Base-by-base conservation (phyloP, 2,329 filamentous ascomycete species). In the Pyrenophora seminiperda region DNA sequence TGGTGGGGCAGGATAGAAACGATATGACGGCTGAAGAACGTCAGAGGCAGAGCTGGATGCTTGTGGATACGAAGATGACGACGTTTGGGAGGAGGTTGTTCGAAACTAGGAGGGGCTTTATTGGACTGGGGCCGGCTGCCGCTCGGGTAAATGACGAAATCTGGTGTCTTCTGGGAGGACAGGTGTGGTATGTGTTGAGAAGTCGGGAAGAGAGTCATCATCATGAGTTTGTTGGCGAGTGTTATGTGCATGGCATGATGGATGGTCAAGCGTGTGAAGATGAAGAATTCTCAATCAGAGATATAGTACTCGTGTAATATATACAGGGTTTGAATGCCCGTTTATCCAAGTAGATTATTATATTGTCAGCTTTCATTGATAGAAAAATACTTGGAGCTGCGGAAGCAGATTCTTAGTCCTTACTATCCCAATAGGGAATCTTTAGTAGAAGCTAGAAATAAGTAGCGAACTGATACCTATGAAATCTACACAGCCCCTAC, bases 221-320 rank as follows among this genome's bases (percentile, higher is more conserved):
- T 3, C 33, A 34, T 15, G 22, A 38, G 14, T 41, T 51, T 14
- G 30, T 51, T 10, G 48, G 48, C 10, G 47, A 54, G 29, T 54
- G 46, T 30, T 54, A 54, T 17, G 37, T 54, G 6, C 47, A 54
- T 40, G 46, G 40, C 7, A 34, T 54, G 20, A 44, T 50, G 36
- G 42, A 47, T 19, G 51, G 51, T 11, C 15, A 50, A 15, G 27
- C 41, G n/a, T n/a, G n/a, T n/a, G n/a, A n/a, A n/a, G n/a, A n/a
- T n/a, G n/a, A n/a, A n/a, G n/a, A n/a, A n/a, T n/a, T n/a, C n/a
- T n/a, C n/a, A n/a, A n/a, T n/a, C n/a, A n/a, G n/a, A n/a, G n/a
- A n/a, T n/a, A n/a, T n/a, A n/a, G n/a, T n/a, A n/a, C n/a, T n/a
- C n/a, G n/a, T n/a, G n/a, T n/a, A n/a, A n/a, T n/a, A n/a, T n/a